Evolutionary conservation across 805 yeast genomes (phyloP).

Genomic region (Wickerhamomyces ciferrii): DNA sequence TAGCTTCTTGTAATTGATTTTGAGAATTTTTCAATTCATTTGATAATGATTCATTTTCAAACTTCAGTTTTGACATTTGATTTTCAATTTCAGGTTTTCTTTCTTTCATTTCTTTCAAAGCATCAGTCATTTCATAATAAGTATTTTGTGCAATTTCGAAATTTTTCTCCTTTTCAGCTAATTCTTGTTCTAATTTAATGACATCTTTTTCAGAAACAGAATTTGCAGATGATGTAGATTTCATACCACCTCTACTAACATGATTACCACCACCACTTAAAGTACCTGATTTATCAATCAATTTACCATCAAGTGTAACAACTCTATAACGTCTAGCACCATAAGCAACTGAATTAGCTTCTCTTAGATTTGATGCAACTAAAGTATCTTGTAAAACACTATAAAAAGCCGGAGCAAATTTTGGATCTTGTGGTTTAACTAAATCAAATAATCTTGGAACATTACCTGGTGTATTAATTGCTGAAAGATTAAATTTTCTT

Average conservation of each 20-base stretch:
- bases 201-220: constrained; percentile 56
- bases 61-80: constrained; percentile 46
- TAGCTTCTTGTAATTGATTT: constrained; percentile 34
- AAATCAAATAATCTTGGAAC: constrained; percentile 84
- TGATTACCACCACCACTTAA: constrained; percentile 93
- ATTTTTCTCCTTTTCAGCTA: constrained; percentile 46
- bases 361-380: constrained; percentile 71
- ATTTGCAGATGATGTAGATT: constrained; percentile 29
- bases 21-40: constrained; percentile 47
- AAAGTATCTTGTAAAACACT: constrained; percentile 83
- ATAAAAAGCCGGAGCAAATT: constrained; percentile 83
- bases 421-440: constrained; percentile 58
- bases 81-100: constrained; percentile 66
- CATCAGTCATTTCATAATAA: constrained; percentile 52
- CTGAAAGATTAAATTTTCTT: constrained; percentile 51
- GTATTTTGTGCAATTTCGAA: constrained; percentile 45
- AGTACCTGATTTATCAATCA: constrained; percentile 91
- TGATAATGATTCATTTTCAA: constrained; percentile 61
- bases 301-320: constrained; percentile 87
- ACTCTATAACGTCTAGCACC: constrained; percentile 79
- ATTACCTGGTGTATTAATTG: constrained; percentile 65
- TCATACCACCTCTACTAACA: constrained; percentile 74
- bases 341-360: constrained; percentile 86
- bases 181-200: constrained; percentile 44
- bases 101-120: constrained; percentile 54